Evolutionary conservation across 768 basidiomycete genomes (phyloP).

Genomic region (Leucocoprinus sp.): DNA sequence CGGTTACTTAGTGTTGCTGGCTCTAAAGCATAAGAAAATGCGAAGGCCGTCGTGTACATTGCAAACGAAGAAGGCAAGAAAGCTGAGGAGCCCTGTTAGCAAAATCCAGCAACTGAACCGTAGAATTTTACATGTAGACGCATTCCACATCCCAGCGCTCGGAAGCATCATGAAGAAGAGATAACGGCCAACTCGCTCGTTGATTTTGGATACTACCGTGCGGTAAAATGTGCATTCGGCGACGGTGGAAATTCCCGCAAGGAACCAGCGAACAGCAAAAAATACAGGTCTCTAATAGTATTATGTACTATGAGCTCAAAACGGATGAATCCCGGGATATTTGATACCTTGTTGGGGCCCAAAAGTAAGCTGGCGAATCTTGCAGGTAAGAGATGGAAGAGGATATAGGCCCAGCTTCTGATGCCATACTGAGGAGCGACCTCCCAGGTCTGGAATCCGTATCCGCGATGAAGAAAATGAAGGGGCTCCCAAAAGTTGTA

Average conservation of each 20-base stretch:
- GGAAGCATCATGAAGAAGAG: conserved; percentile 78
- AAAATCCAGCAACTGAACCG: conserved; percentile 7
- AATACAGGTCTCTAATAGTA: conserved; percentile 68
- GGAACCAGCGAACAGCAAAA: conserved; percentile 77
- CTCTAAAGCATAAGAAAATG: conserved; percentile 59
- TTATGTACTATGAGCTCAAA: conserved; percentile 5
- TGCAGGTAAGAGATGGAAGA: conserved; percentile 68
- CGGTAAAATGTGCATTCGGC: conserved; percentile 83
- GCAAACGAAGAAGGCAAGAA: conserved; percentile 94
- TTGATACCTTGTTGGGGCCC: conserved; percentile 59
- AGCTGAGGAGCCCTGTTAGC: conserved; percentile 35
- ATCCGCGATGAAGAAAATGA: conserved; percentile 79
- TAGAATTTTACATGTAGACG: conserved; percentile 55
- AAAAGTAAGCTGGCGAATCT: conserved; percentile 44
- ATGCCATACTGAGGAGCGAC: conserved; percentile 86
- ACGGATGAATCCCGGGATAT: too few relatives aligned
- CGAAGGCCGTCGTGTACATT: conserved; percentile 82
- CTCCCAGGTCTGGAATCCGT: conserved; percentile 98
- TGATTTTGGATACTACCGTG: conserved; percentile 71
- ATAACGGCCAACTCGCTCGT: conserved; percentile 89
- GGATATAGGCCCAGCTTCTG: conserved; percentile 89
- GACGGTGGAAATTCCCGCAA: conserved; percentile 64
- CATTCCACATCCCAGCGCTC: conserved; percentile 94
- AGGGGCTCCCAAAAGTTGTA: conserved; percentile 99
- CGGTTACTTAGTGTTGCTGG: conserved; percentile 46